Evolutionary conservation across 768 basidiomycete species (phyloP).

Genomic region (Leccinum variicolor): DNA sequence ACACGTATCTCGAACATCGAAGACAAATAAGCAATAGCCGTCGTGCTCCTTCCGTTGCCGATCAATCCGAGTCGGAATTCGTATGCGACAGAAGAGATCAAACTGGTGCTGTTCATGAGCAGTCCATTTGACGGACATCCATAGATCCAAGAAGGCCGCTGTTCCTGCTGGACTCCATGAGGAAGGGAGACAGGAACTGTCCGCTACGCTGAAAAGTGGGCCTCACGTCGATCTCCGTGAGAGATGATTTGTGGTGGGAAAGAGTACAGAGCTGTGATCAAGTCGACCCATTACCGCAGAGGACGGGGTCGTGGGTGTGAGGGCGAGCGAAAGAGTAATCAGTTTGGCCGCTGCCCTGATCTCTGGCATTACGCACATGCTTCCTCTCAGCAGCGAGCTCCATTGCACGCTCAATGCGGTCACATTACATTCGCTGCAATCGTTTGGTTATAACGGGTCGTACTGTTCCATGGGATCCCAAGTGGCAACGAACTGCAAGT

Average conservation of each 20-base stretch:
- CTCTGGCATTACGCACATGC: constrained; percentile 48
- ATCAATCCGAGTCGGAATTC: constrained; percentile 24
- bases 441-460: constrained; percentile 81
- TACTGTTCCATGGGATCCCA: constrained; percentile 84
- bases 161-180: constrained; percentile 30
- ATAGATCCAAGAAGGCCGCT: constrained; percentile 9
- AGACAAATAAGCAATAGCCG: constrained; percentile 11
- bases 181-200: constrained; percentile 20
- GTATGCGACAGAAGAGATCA: constrained; percentile 27
- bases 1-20: neutral
- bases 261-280: constrained; percentile 21
- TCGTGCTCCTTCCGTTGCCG: constrained; percentile 21
- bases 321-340: constrained; percentile 35
- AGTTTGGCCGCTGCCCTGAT: constrained; percentile 52
- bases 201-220: neutral
- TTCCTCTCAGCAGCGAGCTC: constrained; percentile 61
- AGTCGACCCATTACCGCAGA: constrained; percentile 9
- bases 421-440: constrained; percentile 82
- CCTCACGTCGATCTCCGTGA: constrained; percentile 10
- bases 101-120: constrained; percentile 8
- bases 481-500: constrained; percentile 44
- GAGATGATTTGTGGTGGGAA: constrained; percentile 25
- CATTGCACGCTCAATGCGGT: constrained; percentile 65
- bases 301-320: constrained; percentile 12
- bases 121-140: constrained; percentile 24